phyloP scores from a whole-genome alignment of 176 grass and related monocot species.

The Lolium rigidum region DNA sequence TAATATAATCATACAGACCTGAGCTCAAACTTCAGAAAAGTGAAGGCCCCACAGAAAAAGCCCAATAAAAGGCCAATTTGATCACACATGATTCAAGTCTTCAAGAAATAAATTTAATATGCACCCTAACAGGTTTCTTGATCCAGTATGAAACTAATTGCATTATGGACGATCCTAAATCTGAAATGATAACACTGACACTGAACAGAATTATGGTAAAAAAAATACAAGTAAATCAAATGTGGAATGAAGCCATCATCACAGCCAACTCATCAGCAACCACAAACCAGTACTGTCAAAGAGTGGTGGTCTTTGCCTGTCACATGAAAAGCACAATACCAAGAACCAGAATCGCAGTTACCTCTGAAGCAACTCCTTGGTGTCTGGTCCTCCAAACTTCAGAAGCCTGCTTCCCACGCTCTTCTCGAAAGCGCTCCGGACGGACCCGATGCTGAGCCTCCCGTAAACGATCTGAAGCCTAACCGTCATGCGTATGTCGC shows the following conservation, averaged over 20 bases:
- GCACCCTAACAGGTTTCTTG: not conserved
- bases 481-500: slow-evolving; percentile 74
- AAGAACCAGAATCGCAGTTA: slow-evolving; percentile 45
- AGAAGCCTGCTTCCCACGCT: slow-evolving; percentile 74
- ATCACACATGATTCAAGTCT: not conserved
- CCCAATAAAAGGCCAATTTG: not conserved
- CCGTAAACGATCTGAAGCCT: slow-evolving; percentile 90
- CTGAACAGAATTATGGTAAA: not conserved
- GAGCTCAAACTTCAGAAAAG: not conserved
- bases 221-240: not conserved
- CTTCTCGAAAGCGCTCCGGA: slow-evolving; percentile 81
- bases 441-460: slow-evolving; percentile 67
- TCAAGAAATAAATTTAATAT: not conserved
- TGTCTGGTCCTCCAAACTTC: slow-evolving; percentile 73
- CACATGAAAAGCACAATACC: not conserved
- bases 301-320: slow-evolving; percentile 5
- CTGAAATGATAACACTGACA: not conserved
- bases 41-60: not conserved
- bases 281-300: not conserved
- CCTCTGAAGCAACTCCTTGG: slow-evolving; percentile 83
- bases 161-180: not conserved
- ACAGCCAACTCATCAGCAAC: not conserved
- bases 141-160: slow-evolving; percentile 13
- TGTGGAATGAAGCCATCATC: not conserved
- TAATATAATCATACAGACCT: not conserved